These are phyloP conservation scores for Emmonsiellopsis sp. DNA, from an alignment of 2,329 filamentous ascomycete species.

Conservation along the genomic window DNA sequence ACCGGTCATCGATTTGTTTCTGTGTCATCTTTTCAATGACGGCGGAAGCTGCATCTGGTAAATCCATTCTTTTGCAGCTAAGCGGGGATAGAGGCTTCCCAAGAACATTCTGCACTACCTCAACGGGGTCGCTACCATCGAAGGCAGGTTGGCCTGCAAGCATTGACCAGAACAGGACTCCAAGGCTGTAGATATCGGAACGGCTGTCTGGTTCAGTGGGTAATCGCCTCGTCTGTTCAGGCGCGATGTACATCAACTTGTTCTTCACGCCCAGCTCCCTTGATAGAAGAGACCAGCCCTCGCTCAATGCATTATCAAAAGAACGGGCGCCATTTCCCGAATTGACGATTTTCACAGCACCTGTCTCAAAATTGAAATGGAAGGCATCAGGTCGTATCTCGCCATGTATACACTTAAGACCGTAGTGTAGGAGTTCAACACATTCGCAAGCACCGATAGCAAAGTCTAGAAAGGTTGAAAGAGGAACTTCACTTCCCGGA, in stretches of 20 bases:
- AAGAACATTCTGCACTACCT: constrained; percentile 85
- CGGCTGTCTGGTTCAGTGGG: constrained; percentile 83
- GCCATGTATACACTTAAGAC: constrained; percentile 76
- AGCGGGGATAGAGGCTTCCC: constrained; percentile 68
- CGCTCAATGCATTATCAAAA: constrained; percentile 84
- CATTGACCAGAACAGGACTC: constrained; percentile 80
- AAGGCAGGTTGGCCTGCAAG: constrained; percentile 73
- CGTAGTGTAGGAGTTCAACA: constrained; percentile 83
- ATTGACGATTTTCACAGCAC: constrained; percentile 67
- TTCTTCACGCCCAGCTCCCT: constrained; percentile 78
- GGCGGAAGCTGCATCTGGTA: constrained; percentile 71
- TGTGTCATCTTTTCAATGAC: constrained; percentile 90
- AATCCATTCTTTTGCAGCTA: constrained; percentile 67
- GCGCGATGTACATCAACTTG: constrained; percentile 85
- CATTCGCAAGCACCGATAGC: constrained; percentile 82
- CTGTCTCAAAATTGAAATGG: constrained; percentile 66
- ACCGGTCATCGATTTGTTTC: constrained; percentile 78
- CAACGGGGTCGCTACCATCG: constrained; percentile 68
- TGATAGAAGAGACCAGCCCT: constrained; percentile 76
- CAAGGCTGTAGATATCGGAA: constrained; percentile 89
- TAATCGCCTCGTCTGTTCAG: constrained; percentile 89
- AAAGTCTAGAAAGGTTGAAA: constrained; percentile 78
- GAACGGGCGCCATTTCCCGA: constrained; percentile 80
- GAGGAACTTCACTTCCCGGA: constrained; percentile 53
- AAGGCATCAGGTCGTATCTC: constrained; percentile 88